Evolutionary conservation across 2,329 filamentous ascomycete genomes (phyloP), one percentile per base, ranked within the genome.

Genomic region (Nannizziopsis barbatae): DNA sequence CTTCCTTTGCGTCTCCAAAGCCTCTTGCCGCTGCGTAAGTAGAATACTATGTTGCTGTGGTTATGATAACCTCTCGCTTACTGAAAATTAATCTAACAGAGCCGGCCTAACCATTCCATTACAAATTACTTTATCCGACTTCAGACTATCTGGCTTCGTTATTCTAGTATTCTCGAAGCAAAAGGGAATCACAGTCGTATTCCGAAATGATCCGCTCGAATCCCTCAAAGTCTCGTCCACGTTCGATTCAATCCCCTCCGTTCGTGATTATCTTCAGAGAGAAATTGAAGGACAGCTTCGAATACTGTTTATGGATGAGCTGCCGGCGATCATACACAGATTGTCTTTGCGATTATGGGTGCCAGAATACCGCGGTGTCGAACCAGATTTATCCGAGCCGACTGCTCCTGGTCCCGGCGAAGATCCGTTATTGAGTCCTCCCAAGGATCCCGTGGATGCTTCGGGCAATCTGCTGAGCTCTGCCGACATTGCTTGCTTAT

Each of bases 161-260:
- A 95, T 98, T 50, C 69, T 98, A 43, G 92, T 98, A 53, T 98
- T 98, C 65, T 96, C 90, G 2, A 90, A 88, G 64, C 88, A 95
- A 69, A 98, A 98, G 64, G 92, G 92, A 15, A 76, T 98, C 50
- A 98, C 92, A 1, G 75, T 98, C 42, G 92, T 98, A 39, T 98
- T 98, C 65, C 83, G 92, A 59, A 96, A 98, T 76, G 92, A 98
- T 64, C 92, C 92, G 3, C 80, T 98, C 53, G 92, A 98, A 65
- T 95, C 90, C 3, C 80, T 98, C 60, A 96, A 95, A 71, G 92
- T 98, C 56, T 96, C 90, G 0, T 96, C 90, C 57, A 98, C 92
- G 39, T 98, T 98, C 67, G 92, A 98, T 71, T 95, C 90, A 10
- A 98, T 98, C 60, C 90, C 92, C 39, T 98, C 98, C 62, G 92